phyloP scores from a whole-genome alignment of 106 monocot genomes.

The Ottelia alismoides region DNA sequence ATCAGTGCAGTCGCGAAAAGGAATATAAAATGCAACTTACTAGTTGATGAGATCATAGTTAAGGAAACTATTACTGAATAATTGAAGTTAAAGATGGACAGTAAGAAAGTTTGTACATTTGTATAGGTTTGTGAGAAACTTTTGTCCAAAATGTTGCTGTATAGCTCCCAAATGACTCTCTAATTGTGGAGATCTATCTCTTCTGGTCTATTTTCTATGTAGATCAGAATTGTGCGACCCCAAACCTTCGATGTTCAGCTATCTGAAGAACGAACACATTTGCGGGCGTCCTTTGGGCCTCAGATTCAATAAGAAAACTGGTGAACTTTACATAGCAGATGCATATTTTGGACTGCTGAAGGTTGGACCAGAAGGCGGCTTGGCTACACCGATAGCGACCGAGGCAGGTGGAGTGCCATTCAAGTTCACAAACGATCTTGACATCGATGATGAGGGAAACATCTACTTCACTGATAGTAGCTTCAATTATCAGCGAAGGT shows the following conservation, averaged over 20 bases:
- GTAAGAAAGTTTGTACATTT: too few species aligned
- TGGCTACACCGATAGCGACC: conserved; percentile 58
- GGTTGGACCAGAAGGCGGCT: conserved; percentile 84
- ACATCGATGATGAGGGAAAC: conserved; percentile 81
- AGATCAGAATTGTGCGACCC: conserved; percentile 65
- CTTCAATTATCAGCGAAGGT: conserved; percentile 78
- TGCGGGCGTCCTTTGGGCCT: conserved; percentile 87
- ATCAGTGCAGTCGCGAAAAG: too few species aligned
- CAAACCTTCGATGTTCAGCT: conserved; percentile 47
- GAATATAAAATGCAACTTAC: too few species aligned
- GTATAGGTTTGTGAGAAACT: too few species aligned
- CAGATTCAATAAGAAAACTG: conserved; percentile 76
- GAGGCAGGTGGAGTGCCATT: conserved; percentile 80
- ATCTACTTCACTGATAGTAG: conserved; percentile 91
- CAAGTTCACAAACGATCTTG: conserved; percentile 88
- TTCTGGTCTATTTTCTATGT: conserved; percentile 2
- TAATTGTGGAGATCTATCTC: too few species aligned
- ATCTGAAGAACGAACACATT: conserved; percentile 84
- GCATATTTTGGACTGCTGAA: conserved; percentile 93
- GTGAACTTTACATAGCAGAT: conserved; percentile 88
- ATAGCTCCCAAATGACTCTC: too few species aligned
- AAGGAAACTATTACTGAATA: too few species aligned
- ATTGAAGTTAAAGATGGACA: too few species aligned
- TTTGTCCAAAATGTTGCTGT: too few species aligned
- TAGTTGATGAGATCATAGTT: too few species aligned